These are phyloP conservation scores for Aschersonia sp. DNA, from an alignment of 2,329 filamentous ascomycete species.

Conservation along the genomic window DNA sequence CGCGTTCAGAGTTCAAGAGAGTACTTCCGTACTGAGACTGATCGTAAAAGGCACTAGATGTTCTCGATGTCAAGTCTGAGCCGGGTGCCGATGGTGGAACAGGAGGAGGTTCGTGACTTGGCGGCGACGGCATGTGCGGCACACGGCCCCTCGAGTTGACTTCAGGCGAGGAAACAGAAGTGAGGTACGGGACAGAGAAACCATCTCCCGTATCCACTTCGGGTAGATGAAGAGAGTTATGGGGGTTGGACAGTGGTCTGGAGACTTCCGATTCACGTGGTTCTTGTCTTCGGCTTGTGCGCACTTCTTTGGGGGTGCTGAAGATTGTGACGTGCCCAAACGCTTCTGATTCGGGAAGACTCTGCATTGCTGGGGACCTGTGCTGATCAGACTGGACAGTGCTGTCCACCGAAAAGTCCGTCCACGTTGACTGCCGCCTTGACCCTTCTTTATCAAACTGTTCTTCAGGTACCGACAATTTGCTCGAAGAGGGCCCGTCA, in stretches of 20 bases:
- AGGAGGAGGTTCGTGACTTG: slow-evolving; percentile 36
- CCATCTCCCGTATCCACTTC: slow-evolving; percentile 35
- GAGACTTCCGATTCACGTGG: slow-evolving; percentile 12
- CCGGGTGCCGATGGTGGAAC: slow-evolving; percentile 24
- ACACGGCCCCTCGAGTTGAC: slow-evolving; percentile 14
- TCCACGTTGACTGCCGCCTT: slow-evolving; percentile 46
- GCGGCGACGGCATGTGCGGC: slow-evolving; percentile 25
- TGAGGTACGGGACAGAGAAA: slow-evolving; percentile 34
- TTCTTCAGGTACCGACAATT: slow-evolving; percentile 31
- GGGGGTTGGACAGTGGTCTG: slow-evolving; percentile 11
- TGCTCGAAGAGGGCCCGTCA: slow-evolving; percentile 24
- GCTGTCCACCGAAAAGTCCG: slow-evolving; percentile 43
- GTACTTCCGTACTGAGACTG: slow-evolving; percentile 24
- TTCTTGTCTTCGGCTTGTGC: slow-evolving; percentile 2
- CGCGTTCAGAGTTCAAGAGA: slow-evolving; percentile 26
- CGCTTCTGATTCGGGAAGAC: slow-evolving; percentile 11
- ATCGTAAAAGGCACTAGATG: slow-evolving; percentile 24
- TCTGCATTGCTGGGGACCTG: slow-evolving; percentile 15
- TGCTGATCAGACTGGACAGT: slow-evolving; percentile 22
- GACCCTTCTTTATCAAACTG: slow-evolving; percentile 28
- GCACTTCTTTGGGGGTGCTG: slow-evolving; percentile 6
- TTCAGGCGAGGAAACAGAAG: slow-evolving; percentile 5
- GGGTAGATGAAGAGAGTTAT: slow-evolving; percentile 27
- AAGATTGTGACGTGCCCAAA: slow-evolving; percentile 19
- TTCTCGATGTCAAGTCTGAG: slow-evolving; percentile 23